phyloP scores from a whole-genome alignment of 2,329 filamentous ascomycete genomes.

The Aspergillus sp. region DNA sequence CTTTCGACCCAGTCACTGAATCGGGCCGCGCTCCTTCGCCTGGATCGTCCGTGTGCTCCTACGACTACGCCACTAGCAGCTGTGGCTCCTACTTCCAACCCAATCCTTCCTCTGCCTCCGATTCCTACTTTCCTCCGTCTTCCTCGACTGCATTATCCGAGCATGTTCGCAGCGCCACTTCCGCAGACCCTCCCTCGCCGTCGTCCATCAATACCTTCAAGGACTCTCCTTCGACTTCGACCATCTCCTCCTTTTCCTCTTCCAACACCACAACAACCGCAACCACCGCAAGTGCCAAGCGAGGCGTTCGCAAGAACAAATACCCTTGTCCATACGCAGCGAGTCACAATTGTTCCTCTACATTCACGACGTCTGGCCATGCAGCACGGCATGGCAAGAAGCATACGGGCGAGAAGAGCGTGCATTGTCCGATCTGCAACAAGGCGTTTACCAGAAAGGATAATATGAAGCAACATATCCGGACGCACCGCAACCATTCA shows the following conservation, averaged over 20 bases:
- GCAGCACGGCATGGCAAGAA: conserved; percentile 63
- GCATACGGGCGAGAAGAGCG: conserved; percentile 62
- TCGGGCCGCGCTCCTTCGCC: conserved; percentile 22
- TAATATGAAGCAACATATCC: conserved; percentile 63
- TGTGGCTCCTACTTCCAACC: conserved; percentile 20
- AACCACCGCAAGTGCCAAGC: not conserved
- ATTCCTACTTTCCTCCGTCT: conserved; percentile 16
- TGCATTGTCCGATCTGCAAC: conserved; percentile 61
- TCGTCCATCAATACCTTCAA: conserved; percentile 17
- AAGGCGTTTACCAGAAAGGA: conserved; percentile 63
- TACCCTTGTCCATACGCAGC: conserved; percentile 59
- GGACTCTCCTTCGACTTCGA: conserved; percentile 14
- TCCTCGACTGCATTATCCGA: conserved; percentile 17
- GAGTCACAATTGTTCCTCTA: conserved; percentile 53
- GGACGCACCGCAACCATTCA: conserved; percentile 47
- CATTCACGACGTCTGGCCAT: conserved; percentile 61
- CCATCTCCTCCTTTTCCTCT: not conserved
- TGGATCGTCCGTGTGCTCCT: conserved; percentile 28
- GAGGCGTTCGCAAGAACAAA: conserved; percentile 51
- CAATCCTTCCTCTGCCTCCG: conserved; percentile 13
- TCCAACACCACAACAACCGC: not conserved
- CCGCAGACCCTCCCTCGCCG: conserved; percentile 22
- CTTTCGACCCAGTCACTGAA: conserved; percentile 22
- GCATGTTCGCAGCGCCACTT: conserved; percentile 16
- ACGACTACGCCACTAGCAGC: conserved; percentile 23